Base-by-base conservation (phyloP, 78 protist species). In the Cavenderia fasciculata region DNA sequence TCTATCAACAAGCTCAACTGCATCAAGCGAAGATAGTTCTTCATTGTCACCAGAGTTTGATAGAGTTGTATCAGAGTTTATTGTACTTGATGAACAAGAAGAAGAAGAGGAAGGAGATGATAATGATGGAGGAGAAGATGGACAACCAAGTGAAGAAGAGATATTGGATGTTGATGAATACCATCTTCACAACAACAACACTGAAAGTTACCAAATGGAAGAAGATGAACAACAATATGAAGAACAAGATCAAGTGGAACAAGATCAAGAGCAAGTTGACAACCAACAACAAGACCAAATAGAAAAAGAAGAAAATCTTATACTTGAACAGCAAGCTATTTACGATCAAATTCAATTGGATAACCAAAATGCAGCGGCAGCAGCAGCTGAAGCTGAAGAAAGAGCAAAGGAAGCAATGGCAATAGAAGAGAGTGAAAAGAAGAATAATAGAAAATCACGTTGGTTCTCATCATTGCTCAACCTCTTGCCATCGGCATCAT, bases 31-130 rank as follows among this genome's bases (percentile, higher is more conserved):
- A 65, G n/a, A 2, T 63, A 36, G 47, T 21, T 69, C 86, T 2
- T 40, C n/a, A 19, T 18, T 23, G 10, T 76, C 86, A 47, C 86
- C 65, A 62, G 86, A 76, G 1, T 76, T 47, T 47, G 86, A 76
- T 47, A 41, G 52, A 25, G 86, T 76, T 6, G 86, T 76, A 46
- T 62, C 73, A 29, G 86, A 76, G 65, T 76, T 76, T 65, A 76
- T 76, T 12, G 16, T 63, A 21, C 29, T 76, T 2, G 86, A 76
- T 62, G 72, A 61, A 11, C n/a, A 61, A 34, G 40, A 34, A 21
- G 36, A 61, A 34, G 69, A 61, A 34, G 69, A 61, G 69, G 31
- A 57, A 12, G 72, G 44, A 27, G 72, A 47, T 16, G 38, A 33
- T 6, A 4, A 41, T 6, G 6, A 10, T 63, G 6, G 6, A 10